Conservation (phyloP, 805 yeast genomes). For the Kodamaea fukazawae region DNA sequence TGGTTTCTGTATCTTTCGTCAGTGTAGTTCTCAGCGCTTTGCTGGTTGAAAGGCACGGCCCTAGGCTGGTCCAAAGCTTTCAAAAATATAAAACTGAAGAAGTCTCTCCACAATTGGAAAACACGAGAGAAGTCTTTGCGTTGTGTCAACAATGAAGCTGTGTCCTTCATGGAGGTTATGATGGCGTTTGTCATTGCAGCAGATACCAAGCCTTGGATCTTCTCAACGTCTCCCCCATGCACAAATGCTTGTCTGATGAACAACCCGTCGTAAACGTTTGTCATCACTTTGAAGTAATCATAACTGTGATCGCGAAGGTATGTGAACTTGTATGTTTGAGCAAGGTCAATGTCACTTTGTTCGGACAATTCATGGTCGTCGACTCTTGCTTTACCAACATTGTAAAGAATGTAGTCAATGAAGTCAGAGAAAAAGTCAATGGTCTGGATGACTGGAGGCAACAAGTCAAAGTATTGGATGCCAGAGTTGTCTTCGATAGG, state of each 20-base stretch:
- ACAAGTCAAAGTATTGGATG: conserved; percentile 10
- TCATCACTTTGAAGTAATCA: conserved; percentile 21
- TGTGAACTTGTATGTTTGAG: conserved; percentile 15
- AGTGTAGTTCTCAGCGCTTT: background rate
- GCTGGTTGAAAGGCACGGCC: background rate
- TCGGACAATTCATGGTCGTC: conserved; percentile 9
- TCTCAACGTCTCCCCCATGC: conserved; percentile 7
- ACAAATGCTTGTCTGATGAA: conserved; percentile 7
- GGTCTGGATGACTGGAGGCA: conserved; percentile 13
- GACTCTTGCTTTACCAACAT: conserved; percentile 13
- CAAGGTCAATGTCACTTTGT: conserved; percentile 7
- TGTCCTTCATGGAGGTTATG: conserved; percentile 16
- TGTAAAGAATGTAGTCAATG: conserved; percentile 22
- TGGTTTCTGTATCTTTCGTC: background rate
- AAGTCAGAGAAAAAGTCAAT: conserved; percentile 20
- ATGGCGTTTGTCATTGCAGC: conserved; percentile 14
- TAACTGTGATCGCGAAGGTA: conserved; percentile 22
- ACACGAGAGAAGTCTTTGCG: conserved; percentile 10
- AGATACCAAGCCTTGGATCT: conserved; percentile 14
- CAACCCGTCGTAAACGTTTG: conserved; percentile 14
- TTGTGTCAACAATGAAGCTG: conserved; percentile 8
- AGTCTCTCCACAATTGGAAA: conserved; percentile 21
- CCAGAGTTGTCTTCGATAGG: conserved; percentile 10
- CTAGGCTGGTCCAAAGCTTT: conserved; percentile 10
- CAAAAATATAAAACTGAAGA: conserved; percentile 17